phyloP scores from a whole-genome alignment of 768 basidiomycete genomes.

The Amylocystis lapponica region DNA sequence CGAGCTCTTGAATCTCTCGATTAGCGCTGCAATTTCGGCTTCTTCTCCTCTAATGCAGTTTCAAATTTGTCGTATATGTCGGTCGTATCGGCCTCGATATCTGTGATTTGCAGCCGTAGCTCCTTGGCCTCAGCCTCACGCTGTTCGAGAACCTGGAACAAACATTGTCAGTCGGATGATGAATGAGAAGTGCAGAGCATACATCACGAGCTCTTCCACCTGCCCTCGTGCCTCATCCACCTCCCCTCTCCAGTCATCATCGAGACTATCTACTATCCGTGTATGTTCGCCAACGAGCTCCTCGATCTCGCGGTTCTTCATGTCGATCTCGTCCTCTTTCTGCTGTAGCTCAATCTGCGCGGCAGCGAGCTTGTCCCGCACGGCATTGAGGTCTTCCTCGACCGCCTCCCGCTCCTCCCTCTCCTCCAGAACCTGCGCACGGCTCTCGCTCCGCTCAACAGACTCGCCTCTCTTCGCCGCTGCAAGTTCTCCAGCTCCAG shows the following conservation, averaged over 20 bases:
- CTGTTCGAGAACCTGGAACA: slow-evolving; percentile 60
- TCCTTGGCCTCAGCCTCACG: slow-evolving; percentile 76
- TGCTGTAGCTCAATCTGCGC: slow-evolving; percentile 79
- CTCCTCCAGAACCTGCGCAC: slow-evolving; percentile 65
- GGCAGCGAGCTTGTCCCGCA: slow-evolving; percentile 74
- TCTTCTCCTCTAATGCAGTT: slow-evolving; percentile 69
- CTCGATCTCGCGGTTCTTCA: slow-evolving; percentile 71
- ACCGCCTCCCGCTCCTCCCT: slow-evolving; percentile 70
- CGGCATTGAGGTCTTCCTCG: slow-evolving; percentile 71
- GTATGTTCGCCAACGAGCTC: slow-evolving; percentile 73
- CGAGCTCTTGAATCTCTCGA: slow-evolving; percentile 72
- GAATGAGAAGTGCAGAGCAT: slow-evolving; percentile 17
- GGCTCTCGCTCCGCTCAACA: slow-evolving; percentile 66
- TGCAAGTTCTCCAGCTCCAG: slow-evolving; percentile 65
- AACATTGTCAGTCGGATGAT: not conserved
- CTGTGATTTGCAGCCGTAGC: slow-evolving; percentile 65
- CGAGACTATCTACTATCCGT: slow-evolving; percentile 64
- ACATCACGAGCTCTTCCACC: slow-evolving; percentile 77
- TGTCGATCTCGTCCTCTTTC: slow-evolving; percentile 81
- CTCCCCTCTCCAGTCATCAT: slow-evolving; percentile 85
- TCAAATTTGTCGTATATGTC: slow-evolving; percentile 74
- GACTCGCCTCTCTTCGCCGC: slow-evolving; percentile 54
- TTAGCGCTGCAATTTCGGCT: slow-evolving; percentile 74
- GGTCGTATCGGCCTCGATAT: slow-evolving; percentile 66
- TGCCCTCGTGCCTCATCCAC: slow-evolving; percentile 75